Evolutionary conservation across 2,329 filamentous ascomycete species (phyloP), one percentile per base, ranked within the genome.

Genomic region (Aureobasidium sp.): DNA sequence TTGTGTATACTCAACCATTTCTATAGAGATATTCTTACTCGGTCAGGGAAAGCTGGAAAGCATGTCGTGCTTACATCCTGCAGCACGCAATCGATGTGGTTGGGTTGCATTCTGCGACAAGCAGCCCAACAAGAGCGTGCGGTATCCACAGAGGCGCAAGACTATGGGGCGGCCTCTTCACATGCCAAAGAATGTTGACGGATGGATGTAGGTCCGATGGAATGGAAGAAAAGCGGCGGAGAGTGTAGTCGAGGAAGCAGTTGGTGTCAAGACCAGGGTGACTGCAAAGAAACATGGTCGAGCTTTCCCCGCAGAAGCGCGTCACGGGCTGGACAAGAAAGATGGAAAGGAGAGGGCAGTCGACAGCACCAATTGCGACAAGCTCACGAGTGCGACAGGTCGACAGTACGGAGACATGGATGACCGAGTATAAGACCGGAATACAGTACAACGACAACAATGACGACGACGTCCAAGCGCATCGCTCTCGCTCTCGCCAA

Each of bases 401-500:
- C 1, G 20, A 22, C 2, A 4, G 8, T 6, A 53, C n/a, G 20
- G n/a, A 22, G 37, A 27, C 2, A 55, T 55, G 51, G 51, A 29
- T 17, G 15, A 17, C 15, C 36, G 37, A 41, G 34, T 42, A 20
- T 41, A 55, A 36, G 8, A 42, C n/a, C 3, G 2, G 3, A n/a
- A 12, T 22, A 36, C 1, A 45, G n/a, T 17, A 14, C 11, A 44
- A 11, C 7, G 12, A 20, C 20, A 37, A 51, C 45, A 27, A 60
- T 51, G 56, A 36, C 25, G 29, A 58, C 22, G 27, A 58, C 15
- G 36, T 29, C 42, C 8, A 59, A 59, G 22, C 34, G 45, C 45
- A 60, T 60, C 17, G 57, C 57, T 5, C 45, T 91, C 64, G 72
- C 82, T 57, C 75, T 84, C 66, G 87, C 90, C 70, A 96, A 97